Evolutionary conservation across 1,139 yeast genomes (phyloP).

Genomic region (Debaryomyces subglobosus): DNA sequence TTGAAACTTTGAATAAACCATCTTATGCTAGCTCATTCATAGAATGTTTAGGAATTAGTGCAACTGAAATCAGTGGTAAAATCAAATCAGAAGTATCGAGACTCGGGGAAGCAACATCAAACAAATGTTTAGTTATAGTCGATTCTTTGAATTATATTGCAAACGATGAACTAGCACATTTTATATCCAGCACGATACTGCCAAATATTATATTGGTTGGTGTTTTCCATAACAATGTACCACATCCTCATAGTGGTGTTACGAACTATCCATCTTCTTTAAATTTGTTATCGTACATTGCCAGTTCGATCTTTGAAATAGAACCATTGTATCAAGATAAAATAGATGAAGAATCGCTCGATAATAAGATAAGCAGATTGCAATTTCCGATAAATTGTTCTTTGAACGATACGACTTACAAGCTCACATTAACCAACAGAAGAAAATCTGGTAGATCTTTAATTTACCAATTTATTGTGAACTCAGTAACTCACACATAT

Average conservation of each 20-base stretch:
- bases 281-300: conserved; percentile 61
- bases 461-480: conserved; percentile 55
- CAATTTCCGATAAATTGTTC: conserved; percentile 48
- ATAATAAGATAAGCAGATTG: conserved; percentile 41
- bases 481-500: conserved; percentile 54
- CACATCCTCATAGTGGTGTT: conserved; percentile 26
- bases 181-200: conserved; percentile 56
- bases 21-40: conserved; percentile 51
- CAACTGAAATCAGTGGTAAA: conserved; percentile 16
- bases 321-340: conserved; percentile 36
- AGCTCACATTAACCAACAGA: conserved; percentile 60
- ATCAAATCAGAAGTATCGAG: neutral
- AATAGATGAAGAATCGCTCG: conserved; percentile 54
- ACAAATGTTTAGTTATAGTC: conserved; percentile 50
- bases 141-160: conserved; percentile 72
- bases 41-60: conserved; percentile 40
- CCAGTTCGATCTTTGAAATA: conserved; percentile 70
- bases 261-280: conserved; percentile 54
- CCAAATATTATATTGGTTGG: conserved; percentile 62
- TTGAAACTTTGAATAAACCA: conserved; percentile 62
- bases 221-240: conserved; percentile 58
- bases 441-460: conserved; percentile 85
- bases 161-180: conserved; percentile 48
- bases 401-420: conserved; percentile 51
- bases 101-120: conserved; percentile 6